Base-by-base conservation (phyloP, 2,329 filamentous ascomycete genomes). In the Tolypocladium tropicale region DNA sequence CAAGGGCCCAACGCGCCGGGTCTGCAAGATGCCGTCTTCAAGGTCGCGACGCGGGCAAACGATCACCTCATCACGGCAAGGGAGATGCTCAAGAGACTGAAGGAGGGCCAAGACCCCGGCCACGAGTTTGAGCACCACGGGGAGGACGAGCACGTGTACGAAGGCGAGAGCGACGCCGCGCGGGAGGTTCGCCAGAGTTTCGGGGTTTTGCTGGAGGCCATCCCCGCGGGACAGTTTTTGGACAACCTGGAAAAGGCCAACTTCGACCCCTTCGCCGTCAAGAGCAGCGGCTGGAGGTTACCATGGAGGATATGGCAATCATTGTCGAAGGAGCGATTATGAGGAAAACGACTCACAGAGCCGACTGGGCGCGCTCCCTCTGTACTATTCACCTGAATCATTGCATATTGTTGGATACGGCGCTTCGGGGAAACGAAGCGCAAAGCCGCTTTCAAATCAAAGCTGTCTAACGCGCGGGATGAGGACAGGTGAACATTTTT, bases 61-160 rank as follows among this genome's bases (percentile, higher is more conserved):
- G 94, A 99, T 68, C 94, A 99, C 71, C 77, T 99, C 36, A 95
- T 96, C 62, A 97, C 93, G 0, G 93, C 89, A 2, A 79, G 91
- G 57, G 90, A 96, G 69, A 96, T 99, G 91, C 72, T 97, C 58
- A 86, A 84, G 65, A 90, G 89, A 64, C 74, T 96, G 23, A 83
- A 83, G 55, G 84, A 83, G 4, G 90, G 91, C 2, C 74, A 87
- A 62, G 85, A 84, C 52, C 82, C 89, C 0, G 90, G 87, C 0
- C 93, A 96, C 68, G 90, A 89, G 6, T 96, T 93, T 68, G 93
- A 97, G 72, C 89, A 96, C 66, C 80, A 88, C 58, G 82, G 84
- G 33, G 90, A 96, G 67, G 84, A 84, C 53, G 89, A 88, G 39
- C 80, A 84, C 63, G 66, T 76, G 3, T 81, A 84, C 61, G 61